Conservation (phyloP, 1,139 yeast genomes). For the Geotrichum siamense region DNA sequence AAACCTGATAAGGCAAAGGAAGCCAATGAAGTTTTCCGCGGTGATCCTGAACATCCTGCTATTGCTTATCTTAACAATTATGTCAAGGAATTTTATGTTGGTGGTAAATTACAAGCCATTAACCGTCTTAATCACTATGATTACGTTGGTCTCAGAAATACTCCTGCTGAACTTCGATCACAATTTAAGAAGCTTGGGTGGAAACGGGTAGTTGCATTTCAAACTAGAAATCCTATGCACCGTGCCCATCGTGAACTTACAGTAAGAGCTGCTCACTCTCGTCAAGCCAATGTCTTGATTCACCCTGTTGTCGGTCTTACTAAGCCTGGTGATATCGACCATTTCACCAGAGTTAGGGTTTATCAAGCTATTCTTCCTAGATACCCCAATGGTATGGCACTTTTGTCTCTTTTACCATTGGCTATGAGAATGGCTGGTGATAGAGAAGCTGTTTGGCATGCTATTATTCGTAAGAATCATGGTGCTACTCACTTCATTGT, state of each 20-base stretch:
- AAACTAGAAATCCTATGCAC: slow-evolving; percentile 97
- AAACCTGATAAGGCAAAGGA: slow-evolving; percentile 72
- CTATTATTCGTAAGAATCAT: slow-evolving; percentile 89
- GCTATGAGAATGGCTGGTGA: slow-evolving; percentile 99
- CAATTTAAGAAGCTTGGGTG: slow-evolving; percentile 78
- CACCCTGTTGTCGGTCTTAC: slow-evolving; percentile 97
- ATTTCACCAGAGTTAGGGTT: slow-evolving; percentile 93
- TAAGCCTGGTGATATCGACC: slow-evolving; percentile 97
- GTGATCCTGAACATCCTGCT: slow-evolving; percentile 97
- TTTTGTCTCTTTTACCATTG: slow-evolving; percentile 77
- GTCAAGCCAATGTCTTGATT: slow-evolving; percentile 72
- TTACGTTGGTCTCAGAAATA: slow-evolving; percentile 76
- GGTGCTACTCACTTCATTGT: slow-evolving; percentile 97
- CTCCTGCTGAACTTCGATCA: slow-evolving; percentile 82
- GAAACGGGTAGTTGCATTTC: slow-evolving; percentile 93
- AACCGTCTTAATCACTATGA: slow-evolving; percentile 85
- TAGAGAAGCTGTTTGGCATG: slow-evolving; percentile 98
- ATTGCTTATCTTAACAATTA: slow-evolving; percentile 60
- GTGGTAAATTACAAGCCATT: slow-evolving; percentile 82
- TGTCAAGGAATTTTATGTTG: slow-evolving; percentile 79
- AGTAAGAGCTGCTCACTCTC: slow-evolving; percentile 83
- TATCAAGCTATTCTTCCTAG: slow-evolving; percentile 87
- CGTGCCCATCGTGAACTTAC: slow-evolving; percentile 96
- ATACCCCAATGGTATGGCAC: slow-evolving; percentile 90
- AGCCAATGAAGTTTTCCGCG: slow-evolving; percentile 84